phyloP scores from a whole-genome alignment of 495 filamentous ascomycete genomes.

The Aspergillus sparsus region DNA sequence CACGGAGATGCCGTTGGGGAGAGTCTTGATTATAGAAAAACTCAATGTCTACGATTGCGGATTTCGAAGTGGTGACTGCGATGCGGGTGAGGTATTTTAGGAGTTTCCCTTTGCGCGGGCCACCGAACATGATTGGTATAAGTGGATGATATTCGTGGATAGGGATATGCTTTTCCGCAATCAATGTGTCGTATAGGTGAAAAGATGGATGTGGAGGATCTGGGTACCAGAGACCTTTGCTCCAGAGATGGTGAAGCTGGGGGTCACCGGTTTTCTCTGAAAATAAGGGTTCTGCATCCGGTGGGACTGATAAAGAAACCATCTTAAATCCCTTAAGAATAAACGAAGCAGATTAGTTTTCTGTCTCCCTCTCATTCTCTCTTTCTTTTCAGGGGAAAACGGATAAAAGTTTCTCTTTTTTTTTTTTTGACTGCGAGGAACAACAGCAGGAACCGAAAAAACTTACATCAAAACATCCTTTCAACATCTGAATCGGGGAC shows the following conservation, averaged over 20 bases:
- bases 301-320: slow-evolving; percentile 13
- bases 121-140: slow-evolving; percentile 16
- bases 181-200: slow-evolving; percentile 9
- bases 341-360: no score
- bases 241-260: slow-evolving; percentile 4
- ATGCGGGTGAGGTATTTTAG: slow-evolving; percentile 14
- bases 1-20: slow-evolving; percentile 4
- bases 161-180: background rate
- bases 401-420: background rate
- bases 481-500: slow-evolving; percentile 14
- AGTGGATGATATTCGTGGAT: slow-evolving; percentile 15
- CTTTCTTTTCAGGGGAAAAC: background rate
- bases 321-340: slow-evolving; percentile 14
- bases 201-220: background rate
- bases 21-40: slow-evolving; percentile 11
- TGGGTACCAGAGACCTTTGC: slow-evolving; percentile 18
- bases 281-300: slow-evolving; percentile 9
- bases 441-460: no score
- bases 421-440: no score
- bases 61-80: slow-evolving; percentile 13
- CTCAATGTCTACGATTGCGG: slow-evolving; percentile 17
- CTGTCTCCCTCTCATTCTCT: background rate
- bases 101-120: background rate
- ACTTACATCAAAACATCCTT: slow-evolving; percentile 12
- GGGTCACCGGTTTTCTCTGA: background rate